phyloP scores from a whole-genome alignment of 164 flowering plant genomes.

The Magnolia officinalis region DNA sequence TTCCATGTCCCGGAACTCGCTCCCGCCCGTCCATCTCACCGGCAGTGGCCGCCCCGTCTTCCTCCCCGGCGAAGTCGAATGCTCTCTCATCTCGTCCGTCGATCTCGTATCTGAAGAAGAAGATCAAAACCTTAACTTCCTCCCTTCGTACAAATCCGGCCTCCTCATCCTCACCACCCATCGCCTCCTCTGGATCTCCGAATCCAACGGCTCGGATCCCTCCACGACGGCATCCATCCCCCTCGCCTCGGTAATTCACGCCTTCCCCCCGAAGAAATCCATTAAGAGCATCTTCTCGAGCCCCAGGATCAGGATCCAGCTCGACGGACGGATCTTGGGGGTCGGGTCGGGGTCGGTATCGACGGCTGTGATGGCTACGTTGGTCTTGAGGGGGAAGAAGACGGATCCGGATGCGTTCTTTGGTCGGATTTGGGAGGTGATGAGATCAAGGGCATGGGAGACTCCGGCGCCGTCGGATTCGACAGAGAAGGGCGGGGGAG shows the following conservation, averaged over 20 bases:
- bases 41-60: slow-evolving; percentile 76
- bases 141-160: slow-evolving; percentile 58
- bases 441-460: slow-evolving; percentile 83
- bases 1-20: slow-evolving; percentile 46
- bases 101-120: slow-evolving; percentile 60
- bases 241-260: slow-evolving; percentile 54
- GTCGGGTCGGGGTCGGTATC: slow-evolving; percentile 30
- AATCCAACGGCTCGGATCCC: slow-evolving; percentile 14
- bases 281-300: slow-evolving; percentile 72
- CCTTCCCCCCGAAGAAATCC: slow-evolving; percentile 62
- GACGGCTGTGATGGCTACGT: slow-evolving; percentile 33
- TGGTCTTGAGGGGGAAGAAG: slow-evolving; percentile 67
- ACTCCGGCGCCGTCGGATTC: slow-evolving; percentile 13
- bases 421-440: slow-evolving; percentile 62
- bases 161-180: slow-evolving; percentile 73
- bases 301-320: slow-evolving; percentile 71
- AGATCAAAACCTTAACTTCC: slow-evolving; percentile 14
- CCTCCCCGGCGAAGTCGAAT: slow-evolving; percentile 57
- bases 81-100: slow-evolving; percentile 56
- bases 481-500: slow-evolving; percentile 5
- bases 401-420: slow-evolving; percentile 55
- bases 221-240: slow-evolving; percentile 32
- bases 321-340: slow-evolving; percentile 27
- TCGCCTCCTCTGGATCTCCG: slow-evolving; percentile 67
- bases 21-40: slow-evolving; percentile 54